Percentiles rank a stretch among this genome's conserved stretches.
Conservation (phyloP, 23 red algal species). For the Agarophyton chilense region DNA sequence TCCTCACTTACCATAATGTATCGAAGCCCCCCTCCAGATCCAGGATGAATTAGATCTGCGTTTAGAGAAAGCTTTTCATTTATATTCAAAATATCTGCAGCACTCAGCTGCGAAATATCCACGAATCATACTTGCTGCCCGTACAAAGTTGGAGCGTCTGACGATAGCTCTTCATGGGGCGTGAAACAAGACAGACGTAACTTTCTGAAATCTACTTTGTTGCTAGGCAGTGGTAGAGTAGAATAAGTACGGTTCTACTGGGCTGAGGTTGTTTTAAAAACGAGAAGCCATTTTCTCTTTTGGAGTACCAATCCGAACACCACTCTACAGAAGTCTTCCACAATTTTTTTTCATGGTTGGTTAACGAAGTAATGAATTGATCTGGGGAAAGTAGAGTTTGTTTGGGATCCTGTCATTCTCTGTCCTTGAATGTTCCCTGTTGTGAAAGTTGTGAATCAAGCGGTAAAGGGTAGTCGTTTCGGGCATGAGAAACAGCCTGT, state of each 20-base stretch:
- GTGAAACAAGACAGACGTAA: background rate
- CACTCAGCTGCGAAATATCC: background rate
- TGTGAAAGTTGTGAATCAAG: no score
- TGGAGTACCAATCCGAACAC: no score
- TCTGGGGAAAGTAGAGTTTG: no score
- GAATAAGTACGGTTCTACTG: background rate
- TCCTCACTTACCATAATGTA: background rate
- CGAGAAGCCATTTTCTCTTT: background rate
- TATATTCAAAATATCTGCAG: background rate
- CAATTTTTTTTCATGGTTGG: no score
- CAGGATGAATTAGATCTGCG: background rate
- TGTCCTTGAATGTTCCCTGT: no score
- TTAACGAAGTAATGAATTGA: no score
- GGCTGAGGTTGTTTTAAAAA: background rate
- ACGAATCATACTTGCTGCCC: background rate
- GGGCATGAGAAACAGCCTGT: no score
- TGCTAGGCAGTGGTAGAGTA: background rate
- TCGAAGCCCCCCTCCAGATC: background rate
- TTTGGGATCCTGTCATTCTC: no score
- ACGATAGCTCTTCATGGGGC: background rate
- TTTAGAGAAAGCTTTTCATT: background rate
- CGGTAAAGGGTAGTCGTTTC: no score
- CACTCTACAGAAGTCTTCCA: no score
- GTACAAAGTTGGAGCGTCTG: background rate
- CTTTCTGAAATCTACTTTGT: background rate